Evolutionary conservation across 345 rosid species (phyloP).

Genomic region (Salix arbutifolia): DNA sequence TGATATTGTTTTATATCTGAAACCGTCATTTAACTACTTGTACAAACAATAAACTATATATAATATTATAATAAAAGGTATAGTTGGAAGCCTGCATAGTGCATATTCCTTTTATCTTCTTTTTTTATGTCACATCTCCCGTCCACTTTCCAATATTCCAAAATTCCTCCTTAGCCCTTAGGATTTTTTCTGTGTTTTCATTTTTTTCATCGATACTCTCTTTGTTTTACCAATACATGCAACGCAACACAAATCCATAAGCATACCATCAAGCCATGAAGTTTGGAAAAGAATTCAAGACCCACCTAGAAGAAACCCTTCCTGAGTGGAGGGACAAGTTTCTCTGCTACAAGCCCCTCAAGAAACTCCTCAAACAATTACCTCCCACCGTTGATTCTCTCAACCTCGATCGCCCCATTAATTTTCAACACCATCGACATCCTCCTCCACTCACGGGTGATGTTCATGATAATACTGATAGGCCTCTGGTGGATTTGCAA

Average conservation of each 20-base stretch:
- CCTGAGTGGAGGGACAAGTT: slow-evolving; percentile 98
- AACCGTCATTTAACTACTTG: too few relatives aligned
- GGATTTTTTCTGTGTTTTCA: neutral
- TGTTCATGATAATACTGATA: neutral
- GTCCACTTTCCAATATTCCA: neutral
- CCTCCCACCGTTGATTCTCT: slow-evolving; percentile 25
- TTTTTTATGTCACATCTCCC: neutral
- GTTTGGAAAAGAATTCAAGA: slow-evolving; percentile 85
- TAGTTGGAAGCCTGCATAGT: neutral
- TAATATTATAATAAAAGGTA: neutral
- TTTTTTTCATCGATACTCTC: neutral
- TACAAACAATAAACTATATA: too few relatives aligned
- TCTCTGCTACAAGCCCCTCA: slow-evolving; percentile 85
- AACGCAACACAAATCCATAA: neutral
- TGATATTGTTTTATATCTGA: too few relatives aligned
- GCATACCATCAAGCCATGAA: slow-evolving; percentile 43
- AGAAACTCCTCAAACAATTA: slow-evolving; percentile 69
- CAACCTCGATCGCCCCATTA: neutral
- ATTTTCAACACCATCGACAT: slow-evolving; percentile 8
- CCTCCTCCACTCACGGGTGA: slow-evolving; percentile 5
- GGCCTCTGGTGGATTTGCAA: slow-evolving; percentile 36
- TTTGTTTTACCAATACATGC: neutral
- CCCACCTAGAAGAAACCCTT: slow-evolving; percentile 81
- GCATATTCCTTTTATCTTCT: neutral
- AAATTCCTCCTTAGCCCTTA: neutral